Conservation (phyloP, 2,329 filamentous ascomycete genomes). For the Whalleya microplaca region DNA sequence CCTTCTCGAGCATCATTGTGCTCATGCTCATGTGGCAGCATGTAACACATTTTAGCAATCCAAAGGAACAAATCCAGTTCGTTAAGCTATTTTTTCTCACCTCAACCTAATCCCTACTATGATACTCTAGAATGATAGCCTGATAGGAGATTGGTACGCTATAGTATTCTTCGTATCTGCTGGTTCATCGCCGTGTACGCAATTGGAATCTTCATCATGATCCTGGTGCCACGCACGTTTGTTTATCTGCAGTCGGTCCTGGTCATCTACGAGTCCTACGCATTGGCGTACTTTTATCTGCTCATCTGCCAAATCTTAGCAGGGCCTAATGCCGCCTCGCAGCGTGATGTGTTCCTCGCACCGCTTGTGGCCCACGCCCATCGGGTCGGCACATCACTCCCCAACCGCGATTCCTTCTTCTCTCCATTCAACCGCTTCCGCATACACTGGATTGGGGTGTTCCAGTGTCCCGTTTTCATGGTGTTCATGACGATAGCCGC, state of each 20-base stretch:
- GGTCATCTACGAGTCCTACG: conserved; percentile 44
- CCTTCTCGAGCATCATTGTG: conserved; percentile 36
- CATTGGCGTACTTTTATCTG: conserved; percentile 48
- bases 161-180: conserved; percentile 46
- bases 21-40: conserved; percentile 40
- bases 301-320: conserved; percentile 48
- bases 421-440: conserved; percentile 13
- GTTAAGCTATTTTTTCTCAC: not conserved
- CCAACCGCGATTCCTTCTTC: conserved; percentile 14
- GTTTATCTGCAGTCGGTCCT: conserved; percentile 46
- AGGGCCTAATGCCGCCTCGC: conserved; percentile 26
- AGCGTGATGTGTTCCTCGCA: conserved; percentile 42
- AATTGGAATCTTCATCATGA: conserved; percentile 43
- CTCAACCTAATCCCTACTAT: not conserved
- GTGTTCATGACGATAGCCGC: conserved; percentile 46
- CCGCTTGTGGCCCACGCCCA: conserved; percentile 35
- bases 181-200: conserved; percentile 46
- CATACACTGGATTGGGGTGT: conserved; percentile 40
- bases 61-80: conserved; percentile 46
- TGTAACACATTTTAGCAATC: conserved; percentile 44
- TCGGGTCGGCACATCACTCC: not conserved
- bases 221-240: conserved; percentile 42
- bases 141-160: too few relatives aligned
- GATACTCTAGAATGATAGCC: too few relatives aligned
- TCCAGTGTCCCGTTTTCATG: conserved; percentile 45